phyloP scores from a whole-genome alignment of 2,329 filamentous ascomycete species.

The Mycocentrospora acerina region DNA sequence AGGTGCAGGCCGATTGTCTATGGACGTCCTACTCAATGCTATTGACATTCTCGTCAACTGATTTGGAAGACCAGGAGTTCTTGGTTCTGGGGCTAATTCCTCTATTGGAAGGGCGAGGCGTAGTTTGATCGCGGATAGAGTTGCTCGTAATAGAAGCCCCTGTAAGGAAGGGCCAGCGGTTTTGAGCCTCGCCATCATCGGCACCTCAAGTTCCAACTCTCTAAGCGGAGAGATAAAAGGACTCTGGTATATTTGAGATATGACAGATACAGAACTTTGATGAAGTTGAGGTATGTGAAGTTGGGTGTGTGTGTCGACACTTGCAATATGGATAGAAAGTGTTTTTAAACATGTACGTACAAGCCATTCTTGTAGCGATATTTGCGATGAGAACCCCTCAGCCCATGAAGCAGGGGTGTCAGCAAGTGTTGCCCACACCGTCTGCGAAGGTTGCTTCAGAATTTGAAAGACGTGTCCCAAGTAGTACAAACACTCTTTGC shows the following conservation, averaged over 20 bases:
- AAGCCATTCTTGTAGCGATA: conserved; percentile 66
- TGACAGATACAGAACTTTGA: conserved; percentile 66
- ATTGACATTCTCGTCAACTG: conserved; percentile 36
- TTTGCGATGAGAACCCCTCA: conserved; percentile 50
- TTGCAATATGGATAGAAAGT: conserved; percentile 50
- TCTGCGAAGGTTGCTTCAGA: conserved; percentile 66
- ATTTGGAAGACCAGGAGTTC: conserved; percentile 15
- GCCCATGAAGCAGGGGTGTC: conserved; percentile 58
- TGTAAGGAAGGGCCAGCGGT: conserved; percentile 66
- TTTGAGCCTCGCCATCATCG: conserved; percentile 68
- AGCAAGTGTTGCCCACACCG: conserved; percentile 70
- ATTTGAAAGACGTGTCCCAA: conserved; percentile 73
- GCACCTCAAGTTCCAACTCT: conserved; percentile 67
- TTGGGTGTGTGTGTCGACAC: conserved; percentile 35
- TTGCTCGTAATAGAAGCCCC: conserved; percentile 74
- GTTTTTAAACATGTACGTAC: conserved; percentile 66
- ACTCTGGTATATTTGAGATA: conserved; percentile 65
- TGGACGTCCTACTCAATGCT: conserved; percentile 29
- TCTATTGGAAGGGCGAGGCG: conserved; percentile 34
- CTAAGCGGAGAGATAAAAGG: conserved; percentile 62
- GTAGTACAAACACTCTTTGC: conserved; percentile 77
- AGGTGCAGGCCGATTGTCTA: conserved; percentile 35
- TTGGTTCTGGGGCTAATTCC: conserved; percentile 24
- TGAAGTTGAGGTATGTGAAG: conserved; percentile 64
- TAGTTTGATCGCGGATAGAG: conserved; percentile 72